Conservation (phyloP, 352 stramenopile genomes). For the Phytophthora capsici region DNA sequence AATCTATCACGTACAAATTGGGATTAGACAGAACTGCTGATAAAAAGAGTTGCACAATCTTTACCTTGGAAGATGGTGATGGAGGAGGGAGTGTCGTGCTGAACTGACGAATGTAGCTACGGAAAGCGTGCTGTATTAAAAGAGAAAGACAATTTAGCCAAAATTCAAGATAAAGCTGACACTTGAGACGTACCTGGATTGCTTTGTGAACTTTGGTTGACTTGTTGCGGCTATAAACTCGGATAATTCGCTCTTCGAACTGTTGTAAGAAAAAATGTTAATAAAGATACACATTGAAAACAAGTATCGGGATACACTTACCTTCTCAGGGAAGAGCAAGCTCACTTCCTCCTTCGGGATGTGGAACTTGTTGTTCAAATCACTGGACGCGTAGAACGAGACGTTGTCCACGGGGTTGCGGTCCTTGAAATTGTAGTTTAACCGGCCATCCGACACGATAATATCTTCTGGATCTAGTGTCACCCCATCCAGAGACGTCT, state of each 20-base stretch:
- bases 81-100: constrained; percentile 67
- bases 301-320: neutral
- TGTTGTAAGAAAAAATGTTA: constrained; percentile 21
- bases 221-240: constrained; percentile 75
- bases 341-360: constrained; percentile 85
- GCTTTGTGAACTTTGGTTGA: constrained; percentile 56
- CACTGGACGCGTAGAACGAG: constrained; percentile 81
- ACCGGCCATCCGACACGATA: constrained; percentile 74
- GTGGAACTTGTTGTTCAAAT: constrained; percentile 70
- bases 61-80: constrained; percentile 77
- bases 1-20: constrained; percentile 7
- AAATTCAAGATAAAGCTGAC: neutral
- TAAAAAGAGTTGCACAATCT: neutral
- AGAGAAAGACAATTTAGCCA: neutral
- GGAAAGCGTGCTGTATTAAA: constrained; percentile 59
- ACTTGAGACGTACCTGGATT: constrained; percentile 50
- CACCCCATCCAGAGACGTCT: constrained; percentile 50
- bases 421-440: constrained; percentile 89
- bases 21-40: neutral
- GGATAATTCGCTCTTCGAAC: constrained; percentile 87
- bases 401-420: constrained; percentile 87
- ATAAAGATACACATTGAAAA: neutral
- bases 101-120: constrained; percentile 63
- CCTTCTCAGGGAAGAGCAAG: constrained; percentile 84
- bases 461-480: constrained; percentile 74